Percentiles rank a stretch among this genome's conserved stretches.
Evolutionary conservation across 345 rosid species (phyloP).

Genomic region (Kernera saxatilis): DNA sequence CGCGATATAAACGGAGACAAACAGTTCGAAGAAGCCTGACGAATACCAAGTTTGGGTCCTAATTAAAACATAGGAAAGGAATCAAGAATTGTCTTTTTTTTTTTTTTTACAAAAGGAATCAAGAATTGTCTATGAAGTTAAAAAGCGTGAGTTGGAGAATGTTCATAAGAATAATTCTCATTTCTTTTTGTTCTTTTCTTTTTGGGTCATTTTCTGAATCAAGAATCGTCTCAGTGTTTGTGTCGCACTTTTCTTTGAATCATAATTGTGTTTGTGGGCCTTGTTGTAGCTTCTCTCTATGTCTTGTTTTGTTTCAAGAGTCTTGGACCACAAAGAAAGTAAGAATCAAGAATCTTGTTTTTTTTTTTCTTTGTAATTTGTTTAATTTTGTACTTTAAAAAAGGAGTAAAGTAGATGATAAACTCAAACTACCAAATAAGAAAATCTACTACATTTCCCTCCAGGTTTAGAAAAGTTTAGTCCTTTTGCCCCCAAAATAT

Average conservation of each 20-base stretch:
- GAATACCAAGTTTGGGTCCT: not conserved
- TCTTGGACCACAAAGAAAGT: constrained; percentile 6
- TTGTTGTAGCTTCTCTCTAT: not conserved
- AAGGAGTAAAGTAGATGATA: not conserved
- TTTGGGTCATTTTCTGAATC: constrained; percentile 9
- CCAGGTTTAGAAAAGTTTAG: not conserved
- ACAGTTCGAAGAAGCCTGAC: not conserved
- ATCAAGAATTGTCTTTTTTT: not conserved
- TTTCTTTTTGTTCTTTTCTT: constrained; percentile 1
- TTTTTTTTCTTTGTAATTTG: not conserved
- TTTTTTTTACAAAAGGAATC: too few relatives aligned
- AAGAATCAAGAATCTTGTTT: constrained; percentile 4
- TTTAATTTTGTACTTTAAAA: not conserved
- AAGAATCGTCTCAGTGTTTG: constrained; percentile 21
- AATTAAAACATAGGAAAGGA: not conserved
- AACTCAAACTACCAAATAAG: not conserved
- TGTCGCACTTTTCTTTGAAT: constrained; percentile 27
- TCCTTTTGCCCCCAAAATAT: not conserved
- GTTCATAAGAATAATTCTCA: not conserved
- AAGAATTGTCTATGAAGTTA: not conserved
- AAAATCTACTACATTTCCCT: not conserved
- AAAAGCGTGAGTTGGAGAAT: constrained; percentile 4
- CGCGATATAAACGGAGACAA: not conserved
- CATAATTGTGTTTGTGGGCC: constrained; percentile 27
- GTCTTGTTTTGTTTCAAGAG: constrained; percentile 12